Base-by-base conservation (phyloP, 1,284 basidiomycete genomes). In the Laetiporus sulphureus region DNA sequence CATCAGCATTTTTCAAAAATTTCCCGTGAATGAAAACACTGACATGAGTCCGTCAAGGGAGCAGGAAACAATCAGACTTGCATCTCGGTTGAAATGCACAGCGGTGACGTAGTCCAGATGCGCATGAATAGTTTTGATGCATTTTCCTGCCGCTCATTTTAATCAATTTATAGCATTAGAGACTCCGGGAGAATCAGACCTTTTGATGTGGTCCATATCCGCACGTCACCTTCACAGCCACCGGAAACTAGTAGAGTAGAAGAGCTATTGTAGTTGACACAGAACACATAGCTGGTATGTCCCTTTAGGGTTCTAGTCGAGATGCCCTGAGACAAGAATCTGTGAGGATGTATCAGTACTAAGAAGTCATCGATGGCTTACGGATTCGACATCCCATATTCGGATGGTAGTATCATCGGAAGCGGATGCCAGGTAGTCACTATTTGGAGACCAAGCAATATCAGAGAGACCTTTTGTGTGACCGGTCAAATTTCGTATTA, bases 41-140 rank as follows among this genome's bases (percentile, higher is more conserved):
- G 56, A 95, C 92, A 99, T 95, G 38, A 96, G 69, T 1, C 93
- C 96, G 56, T 99, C 95, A 42, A 93, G 80, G 36, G 89, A 79
- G 55, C 87, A 91, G 5, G 89, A 94, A 1, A 96, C 87, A 45
- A 99, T 84, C 56, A 98, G 75, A 0, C 85, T 85, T 0, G 92
- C 91, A 55, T 98, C 95, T 48, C 82, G 64, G 61, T 94, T 97
- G 67, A 97, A 99, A 53, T 90, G 87, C 1, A 98, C 90, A 3
- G 86, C 85, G 24, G 91, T 93, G 11, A 99, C 91, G 44, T 91
- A 94, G 63, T 99, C 96, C 19, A 91, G 74, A 62, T 99, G 95
- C 0, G 92, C 96, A 37, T 92, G 87, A 23, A 97, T 59, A 1
- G 82, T 87, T 59, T 88, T 85, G 59, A 90, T 72, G 49, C 81